Base-by-base conservation (phyloP, 2,329 filamentous ascomycete genomes). In the Colletotrichum endophyticum region DNA sequence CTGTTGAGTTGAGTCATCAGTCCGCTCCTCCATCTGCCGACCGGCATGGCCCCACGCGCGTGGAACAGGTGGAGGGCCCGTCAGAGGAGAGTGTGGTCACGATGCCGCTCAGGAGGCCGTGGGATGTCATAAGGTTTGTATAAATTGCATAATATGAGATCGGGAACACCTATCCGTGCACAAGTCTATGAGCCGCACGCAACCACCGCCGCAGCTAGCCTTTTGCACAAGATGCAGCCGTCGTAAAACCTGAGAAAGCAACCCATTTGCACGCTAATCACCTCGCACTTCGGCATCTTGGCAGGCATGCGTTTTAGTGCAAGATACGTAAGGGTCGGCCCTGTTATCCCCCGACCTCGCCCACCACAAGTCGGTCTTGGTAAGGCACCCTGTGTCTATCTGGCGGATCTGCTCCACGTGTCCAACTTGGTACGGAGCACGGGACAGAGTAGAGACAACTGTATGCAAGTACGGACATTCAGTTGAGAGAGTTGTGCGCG, bases 211-310 rank as follows among this genome's bases (percentile, higher is more conserved):
- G 57, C 63, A 49, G 44, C 44, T 56, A 63, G 49, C 27, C 36
- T 56, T 64, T 44, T 67, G 73, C 56, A 73, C 63, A 49, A 64
- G 32, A 63, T 76, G 73, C 73, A 76, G 73, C 70, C 64, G 44
- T 28, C 70, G 73, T 76, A 73, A 76, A 76, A 36, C 28, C n/a
- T 28, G 12, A 12, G 49, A 57, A 53, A 22, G n/a, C 44, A 53
- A 53, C 44, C 19, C 44, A 53, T 22, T 22, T 22, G 44, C 44
- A 53, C 44, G 44, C 44, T 53, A 53, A 53, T 53, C 49, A 25
- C 15, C 25, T 72, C 62, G 68, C 69, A 53, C 62, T 34, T 72
- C 72, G 72, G 53, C 67, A 61, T 66, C 59, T 71, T 62, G 34
- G n/a, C 49, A 16, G 59, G 39, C 19, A 22, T 13, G 44, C n/a